Evolutionary conservation across 1,284 basidiomycete genomes (phyloP).

Genomic region (Sporisorium iseilematis-ciliati): DNA sequence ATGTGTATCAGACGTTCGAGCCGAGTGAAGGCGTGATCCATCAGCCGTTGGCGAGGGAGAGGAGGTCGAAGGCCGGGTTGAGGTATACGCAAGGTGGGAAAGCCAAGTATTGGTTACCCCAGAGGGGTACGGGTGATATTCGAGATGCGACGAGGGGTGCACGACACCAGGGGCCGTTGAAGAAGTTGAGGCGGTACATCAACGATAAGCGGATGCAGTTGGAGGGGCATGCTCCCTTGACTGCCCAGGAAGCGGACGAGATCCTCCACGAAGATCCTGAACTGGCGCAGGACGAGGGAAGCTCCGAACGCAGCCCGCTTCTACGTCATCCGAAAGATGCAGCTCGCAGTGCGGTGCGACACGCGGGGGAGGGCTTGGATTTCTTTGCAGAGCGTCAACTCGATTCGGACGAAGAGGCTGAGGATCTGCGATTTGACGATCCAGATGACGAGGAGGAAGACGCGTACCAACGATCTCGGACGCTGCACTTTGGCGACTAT

Average conservation of each 20-base stretch:
- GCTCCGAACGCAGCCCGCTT: conserved; percentile 28
- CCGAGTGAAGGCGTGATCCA: conserved; percentile 93
- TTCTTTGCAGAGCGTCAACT: conserved; percentile 49
- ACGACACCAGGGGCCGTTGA: conserved; percentile 70
- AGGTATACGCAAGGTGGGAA: conserved; percentile 89
- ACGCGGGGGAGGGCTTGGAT: conserved; percentile 45
- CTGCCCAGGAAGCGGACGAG: conserved; percentile 77
- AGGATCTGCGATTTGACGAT: conserved; percentile 78
- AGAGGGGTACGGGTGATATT: conserved; percentile 41
- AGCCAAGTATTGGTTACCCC: conserved; percentile 71
- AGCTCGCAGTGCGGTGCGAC: conserved; percentile 29
- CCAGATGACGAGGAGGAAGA: conserved; percentile 76
- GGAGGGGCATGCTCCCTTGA: conserved; percentile 82
- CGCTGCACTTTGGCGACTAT: conserved; percentile 89
- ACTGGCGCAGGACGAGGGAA: conserved; percentile 69
- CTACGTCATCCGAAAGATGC: conserved; percentile 32
- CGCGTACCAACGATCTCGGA: conserved; percentile 78
- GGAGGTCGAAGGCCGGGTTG: conserved; percentile 74
- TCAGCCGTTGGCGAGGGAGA: conserved; percentile 57
- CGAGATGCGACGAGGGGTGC: conserved; percentile 42
- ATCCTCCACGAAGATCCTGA: conserved; percentile 76
- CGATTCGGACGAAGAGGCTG: conserved; percentile 68
- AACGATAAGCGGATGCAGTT: conserved; percentile 73
- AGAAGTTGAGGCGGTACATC: conserved; percentile 71
- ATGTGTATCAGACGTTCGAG: conserved; percentile 95